phyloP scores from a whole-genome alignment of 1,284 basidiomycete species.

The Vanrija humicola region DNA sequence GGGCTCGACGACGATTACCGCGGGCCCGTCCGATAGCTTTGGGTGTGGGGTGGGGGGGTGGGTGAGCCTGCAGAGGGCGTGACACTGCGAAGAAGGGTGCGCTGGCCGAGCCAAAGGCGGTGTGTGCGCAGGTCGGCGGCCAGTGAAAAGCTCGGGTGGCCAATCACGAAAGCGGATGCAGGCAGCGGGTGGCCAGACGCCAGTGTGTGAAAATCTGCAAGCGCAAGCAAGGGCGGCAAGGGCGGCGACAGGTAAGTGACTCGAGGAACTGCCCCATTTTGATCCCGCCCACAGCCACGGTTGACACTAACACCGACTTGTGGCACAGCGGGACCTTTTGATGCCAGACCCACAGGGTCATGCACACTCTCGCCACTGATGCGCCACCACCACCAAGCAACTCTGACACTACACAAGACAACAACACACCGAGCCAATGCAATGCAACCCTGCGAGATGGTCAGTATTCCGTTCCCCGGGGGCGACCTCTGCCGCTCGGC shows the following conservation, averaged over 20 bases:
- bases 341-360: neutral
- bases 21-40: constrained; percentile 3
- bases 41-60: neutral
- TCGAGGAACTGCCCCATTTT: neutral
- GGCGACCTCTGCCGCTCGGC: neutral
- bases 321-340: neutral
- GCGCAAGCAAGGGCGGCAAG: neutral
- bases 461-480: constrained; percentile 1
- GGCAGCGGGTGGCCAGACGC: neutral
- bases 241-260: neutral
- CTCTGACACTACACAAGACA: neutral
- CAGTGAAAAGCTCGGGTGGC: neutral
- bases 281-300: neutral
- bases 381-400: neutral
- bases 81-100: neutral
- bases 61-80: neutral
- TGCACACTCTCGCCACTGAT: neutral
- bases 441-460: constrained; percentile 17
- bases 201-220: neutral
- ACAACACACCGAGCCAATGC: constrained; percentile 10
- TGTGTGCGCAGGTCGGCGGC: neutral
- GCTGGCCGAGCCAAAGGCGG: neutral
- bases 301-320: neutral
- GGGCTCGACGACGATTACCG: constrained; percentile 9
- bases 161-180: neutral